Evolutionary conservation across 495 filamentous ascomycete genomes (phyloP), one percentile per base, ranked within the genome.

Genomic region (Penicillium macrosclerotiorum): DNA sequence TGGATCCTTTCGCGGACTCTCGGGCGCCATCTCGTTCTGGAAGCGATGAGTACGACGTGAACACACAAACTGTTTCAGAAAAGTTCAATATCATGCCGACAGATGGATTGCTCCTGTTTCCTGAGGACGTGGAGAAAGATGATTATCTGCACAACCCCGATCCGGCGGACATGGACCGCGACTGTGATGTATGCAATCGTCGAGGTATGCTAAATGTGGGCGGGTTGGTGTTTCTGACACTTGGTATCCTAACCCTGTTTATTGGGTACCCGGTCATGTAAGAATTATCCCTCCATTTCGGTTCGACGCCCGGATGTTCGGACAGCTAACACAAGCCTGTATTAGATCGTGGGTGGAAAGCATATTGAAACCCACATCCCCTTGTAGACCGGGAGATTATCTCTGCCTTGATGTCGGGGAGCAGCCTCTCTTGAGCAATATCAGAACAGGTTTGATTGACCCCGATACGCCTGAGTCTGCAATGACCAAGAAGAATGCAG

Each of bases 31-130:
- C 81, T 32, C 68, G 77, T 45, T 76, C 77, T 5, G 80, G 73
- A 0, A 85, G 82, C 51, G 82, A 86, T 30, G 82, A 85, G 16
- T 75, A 84, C 22, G 69, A 80, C 51, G 63, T 89, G 22, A 88
- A 86, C 54, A 89, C 84, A 3, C 85, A 89, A 63, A 88, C 86
- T 4, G 86, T 89, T 2, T 82, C 82, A 9, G 83, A 88, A 50
- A 89, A 89, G 56, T 89, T 84, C 55, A 88, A 86, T 54, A 89
- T 89, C 38, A 75, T 82, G 64, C 86, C 86, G 2, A 85, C 82
- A 5, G 80, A 82, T 24, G 85, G 82, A 1, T 60, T 90, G 46
- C 57, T 90, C 20, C 61, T 89, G 16, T 89, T 84, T 56, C 86
- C 84, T 2, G 79, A 87, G 52, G 85, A 90, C 58, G 82, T 86